Evolutionary conservation across 2,329 filamentous ascomycete species (phyloP).

Genomic region (Trichocomaceae sp.): DNA sequence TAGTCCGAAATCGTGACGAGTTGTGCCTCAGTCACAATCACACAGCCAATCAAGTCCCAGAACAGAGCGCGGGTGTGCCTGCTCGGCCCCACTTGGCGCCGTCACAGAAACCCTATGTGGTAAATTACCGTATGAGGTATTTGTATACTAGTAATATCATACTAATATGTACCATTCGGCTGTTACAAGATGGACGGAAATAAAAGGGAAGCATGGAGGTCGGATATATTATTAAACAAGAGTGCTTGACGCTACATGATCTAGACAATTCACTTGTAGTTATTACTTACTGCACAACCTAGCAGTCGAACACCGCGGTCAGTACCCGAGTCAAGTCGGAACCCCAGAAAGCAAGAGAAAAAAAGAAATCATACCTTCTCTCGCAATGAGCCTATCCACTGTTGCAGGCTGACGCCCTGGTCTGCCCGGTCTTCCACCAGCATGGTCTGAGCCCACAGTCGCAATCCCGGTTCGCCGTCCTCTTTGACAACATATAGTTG

Average conservation of each 20-base stretch:
- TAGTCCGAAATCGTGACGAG: not conserved
- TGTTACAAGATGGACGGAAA: not conserved
- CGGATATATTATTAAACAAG: not conserved
- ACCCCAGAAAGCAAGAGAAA: not conserved
- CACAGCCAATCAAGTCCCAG: not conserved
- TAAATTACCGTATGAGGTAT: not conserved
- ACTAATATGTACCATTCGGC: not conserved
- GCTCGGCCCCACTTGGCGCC: not conserved
- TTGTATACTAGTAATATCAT: too few relatives aligned
- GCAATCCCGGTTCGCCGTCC: conserved; percentile 89
- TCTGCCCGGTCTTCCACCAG: conserved; percentile 92
- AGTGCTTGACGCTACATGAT: conserved; percentile 20
- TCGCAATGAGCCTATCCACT: conserved; percentile 85
- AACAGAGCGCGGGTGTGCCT: conserved; percentile 1
- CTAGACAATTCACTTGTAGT: conserved; percentile 12
- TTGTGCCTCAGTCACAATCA: conserved; percentile 1
- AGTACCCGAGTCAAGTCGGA: not conserved
- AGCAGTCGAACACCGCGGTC: conserved; percentile 8
- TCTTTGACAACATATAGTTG: conserved; percentile 91
- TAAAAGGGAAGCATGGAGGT: not conserved
- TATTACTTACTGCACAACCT: conserved; percentile 27
- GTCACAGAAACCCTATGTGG: not conserved
- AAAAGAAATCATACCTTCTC: conserved; percentile 62
- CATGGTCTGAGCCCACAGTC: conserved; percentile 94
- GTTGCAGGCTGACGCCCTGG: conserved; percentile 82